A percentile compares a stretch with the other conserved stretches of the same genome.
phyloP scores from a whole-genome alignment of 2,329 filamentous ascomycete species.

The Aspergillus sp. region DNA sequence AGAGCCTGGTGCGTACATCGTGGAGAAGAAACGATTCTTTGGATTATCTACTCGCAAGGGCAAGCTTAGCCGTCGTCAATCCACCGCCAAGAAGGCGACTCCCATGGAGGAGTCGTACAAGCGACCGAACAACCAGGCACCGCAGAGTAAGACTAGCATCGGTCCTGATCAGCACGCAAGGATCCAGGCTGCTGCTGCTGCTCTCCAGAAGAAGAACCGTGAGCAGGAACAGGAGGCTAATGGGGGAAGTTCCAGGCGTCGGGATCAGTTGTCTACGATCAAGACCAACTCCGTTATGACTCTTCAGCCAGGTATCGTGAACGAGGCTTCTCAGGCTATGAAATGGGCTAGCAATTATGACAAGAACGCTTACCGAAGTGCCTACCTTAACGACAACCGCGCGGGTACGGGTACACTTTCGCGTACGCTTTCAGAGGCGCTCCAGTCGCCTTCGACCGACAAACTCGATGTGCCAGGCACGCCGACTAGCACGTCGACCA shows the following conservation, averaged over 20 bases:
- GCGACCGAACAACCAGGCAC: constrained; percentile 45
- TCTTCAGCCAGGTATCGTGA: constrained; percentile 76
- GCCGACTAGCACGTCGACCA: constrained; percentile 18
- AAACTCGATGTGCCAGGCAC: constrained; percentile 37
- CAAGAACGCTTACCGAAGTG: constrained; percentile 75
- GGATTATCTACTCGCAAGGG: constrained; percentile 72
- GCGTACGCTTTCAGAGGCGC: too few relatives aligned
- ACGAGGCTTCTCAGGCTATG: constrained; percentile 86
- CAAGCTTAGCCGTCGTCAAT: constrained; percentile 65
- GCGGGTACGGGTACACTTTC: constrained; percentile 60
- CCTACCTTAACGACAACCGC: constrained; percentile 72
- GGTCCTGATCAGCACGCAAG: constrained; percentile 87
- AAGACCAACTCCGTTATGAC: constrained; percentile 92
- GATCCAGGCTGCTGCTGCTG: constrained; percentile 85
- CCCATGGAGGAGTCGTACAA: constrained; percentile 49
- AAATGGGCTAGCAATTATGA: constrained; percentile 97
- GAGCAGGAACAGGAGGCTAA: constrained; percentile 50
- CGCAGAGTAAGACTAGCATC: constrained; percentile 74
- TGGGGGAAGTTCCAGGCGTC: constrained; percentile 48
- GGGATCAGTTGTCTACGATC: constrained; percentile 51
- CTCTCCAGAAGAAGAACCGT: constrained; percentile 67
- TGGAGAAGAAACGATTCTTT: constrained; percentile 92
- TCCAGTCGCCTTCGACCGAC: constrained; percentile 30
- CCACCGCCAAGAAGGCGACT: constrained; percentile 57
- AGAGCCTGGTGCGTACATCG: constrained; percentile 80